These are phyloP conservation scores for Passalora sequoiae DNA, from an alignment of 2,329 filamentous ascomycete species.

Conservation along the genomic window DNA sequence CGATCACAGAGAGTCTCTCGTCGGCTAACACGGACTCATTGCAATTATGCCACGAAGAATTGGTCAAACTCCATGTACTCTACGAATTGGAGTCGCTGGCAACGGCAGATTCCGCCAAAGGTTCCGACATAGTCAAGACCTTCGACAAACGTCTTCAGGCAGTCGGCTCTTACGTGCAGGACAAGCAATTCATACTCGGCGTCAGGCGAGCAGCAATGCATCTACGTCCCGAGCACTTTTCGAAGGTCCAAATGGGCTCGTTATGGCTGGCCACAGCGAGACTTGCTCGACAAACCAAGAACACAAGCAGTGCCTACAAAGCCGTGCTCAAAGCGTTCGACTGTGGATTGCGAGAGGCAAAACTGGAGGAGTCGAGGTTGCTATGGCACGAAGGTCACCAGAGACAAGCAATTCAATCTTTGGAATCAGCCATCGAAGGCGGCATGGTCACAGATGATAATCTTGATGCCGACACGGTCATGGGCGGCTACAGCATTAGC, in stretches of 20 bases:
- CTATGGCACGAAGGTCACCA: slow-evolving; percentile 92
- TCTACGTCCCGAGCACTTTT: slow-evolving; percentile 43
- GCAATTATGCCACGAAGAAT: slow-evolving; percentile 74
- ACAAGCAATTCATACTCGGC: slow-evolving; percentile 90
- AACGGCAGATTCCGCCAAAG: slow-evolving; percentile 27
- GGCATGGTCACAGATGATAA: slow-evolving; percentile 58
- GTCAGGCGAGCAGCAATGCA: slow-evolving; percentile 78
- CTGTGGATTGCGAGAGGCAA: slow-evolving; percentile 78
- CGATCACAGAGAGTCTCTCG: slow-evolving; percentile 69
- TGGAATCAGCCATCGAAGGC: slow-evolving; percentile 78
- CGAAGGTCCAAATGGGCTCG: slow-evolving; percentile 68
- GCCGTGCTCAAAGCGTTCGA: slow-evolving; percentile 83
- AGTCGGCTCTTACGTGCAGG: slow-evolving; percentile 78
- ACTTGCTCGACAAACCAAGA: slow-evolving; percentile 78
- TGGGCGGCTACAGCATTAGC: slow-evolving; percentile 7
- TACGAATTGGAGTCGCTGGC: slow-evolving; percentile 80
- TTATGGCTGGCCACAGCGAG: slow-evolving; percentile 82
- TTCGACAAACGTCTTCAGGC: slow-evolving; percentile 69
- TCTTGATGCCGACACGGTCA: slow-evolving; percentile 6
- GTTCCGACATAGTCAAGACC: slow-evolving; percentile 11
- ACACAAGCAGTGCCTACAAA: slow-evolving; percentile 83
- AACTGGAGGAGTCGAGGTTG: slow-evolving; percentile 88
- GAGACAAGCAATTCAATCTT: slow-evolving; percentile 86
- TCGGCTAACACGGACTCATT: slow-evolving; percentile 73
- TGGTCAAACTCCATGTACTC: slow-evolving; percentile 80